Evolutionary conservation across 805 yeast genomes (phyloP).

Genomic region (Schizosaccharomyces pombe): DNA sequence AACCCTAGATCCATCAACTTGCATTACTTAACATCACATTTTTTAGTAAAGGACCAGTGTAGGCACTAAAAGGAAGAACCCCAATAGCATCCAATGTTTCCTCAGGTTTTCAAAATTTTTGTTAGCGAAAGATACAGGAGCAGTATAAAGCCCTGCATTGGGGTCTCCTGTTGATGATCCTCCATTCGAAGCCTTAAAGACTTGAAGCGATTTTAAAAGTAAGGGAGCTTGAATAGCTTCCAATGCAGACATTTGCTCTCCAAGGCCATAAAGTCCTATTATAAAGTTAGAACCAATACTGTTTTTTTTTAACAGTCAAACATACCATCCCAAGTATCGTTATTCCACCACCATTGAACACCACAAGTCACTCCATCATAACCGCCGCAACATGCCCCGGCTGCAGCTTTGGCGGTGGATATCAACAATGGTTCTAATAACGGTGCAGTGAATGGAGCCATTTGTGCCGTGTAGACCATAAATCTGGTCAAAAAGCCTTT

Average conservation of each 20-base stretch:
- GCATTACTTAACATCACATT: too few species aligned
- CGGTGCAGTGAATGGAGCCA: slow-evolving; percentile 32
- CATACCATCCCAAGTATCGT: slow-evolving; percentile 21
- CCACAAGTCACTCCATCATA: slow-evolving; percentile 67
- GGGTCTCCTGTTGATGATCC: neutral
- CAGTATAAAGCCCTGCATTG: neutral
- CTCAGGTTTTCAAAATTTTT: neutral
- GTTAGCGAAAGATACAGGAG: neutral
- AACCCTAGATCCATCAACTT: too few species aligned
- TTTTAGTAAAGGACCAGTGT: neutral
- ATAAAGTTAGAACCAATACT: neutral
- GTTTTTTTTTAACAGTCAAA: neutral
- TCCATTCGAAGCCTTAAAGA: neutral
- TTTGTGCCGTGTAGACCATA: slow-evolving; percentile 37
- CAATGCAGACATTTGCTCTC: slow-evolving; percentile 74
- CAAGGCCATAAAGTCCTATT: slow-evolving; percentile 43
- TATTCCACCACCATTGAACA: slow-evolving; percentile 30
- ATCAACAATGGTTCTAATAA: slow-evolving; percentile 24
- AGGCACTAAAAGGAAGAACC: neutral
- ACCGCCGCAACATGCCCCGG: slow-evolving; percentile 60
- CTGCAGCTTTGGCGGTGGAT: slow-evolving; percentile 46
- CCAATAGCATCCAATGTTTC: neutral
- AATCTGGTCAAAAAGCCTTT: slow-evolving; percentile 49
- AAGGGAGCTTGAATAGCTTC: slow-evolving; percentile 26
- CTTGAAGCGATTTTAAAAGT: neutral